Evolutionary conservation across 441 rosid species (phyloP).

Genomic region (Eruca vesicaria): DNA sequence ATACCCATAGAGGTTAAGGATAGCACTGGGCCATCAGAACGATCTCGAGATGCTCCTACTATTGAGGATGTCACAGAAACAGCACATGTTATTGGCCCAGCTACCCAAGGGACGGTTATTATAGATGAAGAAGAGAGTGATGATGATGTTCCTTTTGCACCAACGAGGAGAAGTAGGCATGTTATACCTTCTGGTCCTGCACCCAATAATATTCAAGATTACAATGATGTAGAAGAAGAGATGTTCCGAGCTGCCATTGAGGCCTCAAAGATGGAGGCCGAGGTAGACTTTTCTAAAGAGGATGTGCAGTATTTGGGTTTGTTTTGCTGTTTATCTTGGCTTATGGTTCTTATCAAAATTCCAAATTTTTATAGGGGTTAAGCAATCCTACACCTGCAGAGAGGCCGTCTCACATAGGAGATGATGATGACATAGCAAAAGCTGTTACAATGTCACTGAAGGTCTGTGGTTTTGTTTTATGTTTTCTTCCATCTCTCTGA

Average conservation of each 20-base stretch:
- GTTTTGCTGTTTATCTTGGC: constrained; percentile 3
- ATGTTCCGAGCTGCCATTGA: constrained; percentile 97
- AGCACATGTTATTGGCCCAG: constrained; percentile 44
- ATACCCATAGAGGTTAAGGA: constrained; percentile 85
- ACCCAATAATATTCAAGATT: constrained; percentile 49
- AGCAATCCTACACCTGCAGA: constrained; percentile 39
- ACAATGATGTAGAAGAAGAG: constrained; percentile 92
- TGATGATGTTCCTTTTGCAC: constrained; percentile 46
- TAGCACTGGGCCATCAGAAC: constrained; percentile 51
- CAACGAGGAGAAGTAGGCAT: constrained; percentile 30
- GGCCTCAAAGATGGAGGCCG: constrained; percentile 83
- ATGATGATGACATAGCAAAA: constrained; percentile 61
- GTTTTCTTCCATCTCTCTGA: background rate
- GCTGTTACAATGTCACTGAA: constrained; percentile 67
- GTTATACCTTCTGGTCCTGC: constrained; percentile 49
- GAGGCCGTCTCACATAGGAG: constrained; percentile 45
- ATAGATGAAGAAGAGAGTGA: constrained; percentile 61
- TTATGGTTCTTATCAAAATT: background rate
- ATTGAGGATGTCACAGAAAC: constrained; percentile 81
- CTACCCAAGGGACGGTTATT: constrained; percentile 52
- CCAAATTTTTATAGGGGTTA: constrained; percentile 39
- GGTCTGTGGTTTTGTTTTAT: constrained; percentile 39
- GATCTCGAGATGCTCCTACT: constrained; percentile 54
- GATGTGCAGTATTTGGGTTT: background rate
- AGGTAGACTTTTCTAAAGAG: constrained; percentile 38